Evolutionary conservation across 2,329 filamentous ascomycete species (phyloP).

Genomic region (Aurifilum marmelostoma): DNA sequence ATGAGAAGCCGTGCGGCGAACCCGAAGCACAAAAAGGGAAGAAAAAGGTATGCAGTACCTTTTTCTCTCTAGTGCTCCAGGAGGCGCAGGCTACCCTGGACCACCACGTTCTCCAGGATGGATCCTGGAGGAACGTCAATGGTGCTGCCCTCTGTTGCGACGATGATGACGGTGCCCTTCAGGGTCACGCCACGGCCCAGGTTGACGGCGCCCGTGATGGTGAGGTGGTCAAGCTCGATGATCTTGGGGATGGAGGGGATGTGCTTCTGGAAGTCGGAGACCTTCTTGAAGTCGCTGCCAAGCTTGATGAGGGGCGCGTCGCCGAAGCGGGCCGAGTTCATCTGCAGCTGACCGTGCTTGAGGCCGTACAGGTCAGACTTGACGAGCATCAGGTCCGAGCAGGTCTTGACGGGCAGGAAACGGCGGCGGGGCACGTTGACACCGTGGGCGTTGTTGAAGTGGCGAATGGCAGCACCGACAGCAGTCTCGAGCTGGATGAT

Average conservation of each 20-base stretch:
- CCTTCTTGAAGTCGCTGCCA: conserved; percentile 99
- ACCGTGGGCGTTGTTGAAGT: conserved; percentile 98
- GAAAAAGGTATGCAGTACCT: background rate
- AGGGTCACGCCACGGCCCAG: conserved; percentile 92
- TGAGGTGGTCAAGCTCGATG: conserved; percentile 90
- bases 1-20: conserved; percentile 15
- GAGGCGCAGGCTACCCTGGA: conserved; percentile 88
- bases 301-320: conserved; percentile 98
- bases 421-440: conserved; percentile 97
- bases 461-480: conserved; percentile 96
- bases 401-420: conserved; percentile 99
- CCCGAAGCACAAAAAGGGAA: background rate
- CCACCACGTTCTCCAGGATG: conserved; percentile 97
- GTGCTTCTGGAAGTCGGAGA: conserved; percentile 91
- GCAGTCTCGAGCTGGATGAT: conserved; percentile 99
- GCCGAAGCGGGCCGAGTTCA: conserved; percentile 95
- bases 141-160: conserved; percentile 95
- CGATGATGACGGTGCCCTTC: conserved; percentile 99
- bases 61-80: conserved; percentile 65
- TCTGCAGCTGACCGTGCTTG: conserved; percentile 96
- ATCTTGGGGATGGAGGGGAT: conserved; percentile 89
- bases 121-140: conserved; percentile 97
- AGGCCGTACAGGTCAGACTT: conserved; percentile 99
- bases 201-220: conserved; percentile 97
- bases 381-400: conserved; percentile 98